phyloP scores from a whole-genome alignment of 2,329 filamentous ascomycete genomes.

The Graphilbum fragrans region DNA sequence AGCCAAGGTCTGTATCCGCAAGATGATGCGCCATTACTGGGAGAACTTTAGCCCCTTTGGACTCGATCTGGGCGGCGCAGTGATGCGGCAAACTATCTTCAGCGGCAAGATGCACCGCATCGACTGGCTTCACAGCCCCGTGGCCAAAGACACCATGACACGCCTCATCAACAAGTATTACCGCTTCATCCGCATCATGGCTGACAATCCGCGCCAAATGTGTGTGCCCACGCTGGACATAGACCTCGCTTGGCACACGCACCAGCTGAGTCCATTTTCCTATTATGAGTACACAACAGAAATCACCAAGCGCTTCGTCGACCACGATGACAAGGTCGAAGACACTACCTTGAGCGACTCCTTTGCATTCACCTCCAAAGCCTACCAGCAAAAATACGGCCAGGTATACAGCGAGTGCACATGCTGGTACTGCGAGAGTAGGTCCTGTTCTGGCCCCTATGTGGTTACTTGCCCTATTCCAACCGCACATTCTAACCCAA shows the following conservation, averaged over 20 bases:
- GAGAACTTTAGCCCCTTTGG: slow-evolving; percentile 53
- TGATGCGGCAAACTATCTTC: slow-evolving; percentile 56
- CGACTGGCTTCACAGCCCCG: slow-evolving; percentile 67
- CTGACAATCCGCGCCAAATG: slow-evolving; percentile 26
- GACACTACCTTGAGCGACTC: slow-evolving; percentile 48
- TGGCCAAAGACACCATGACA: slow-evolving; percentile 48
- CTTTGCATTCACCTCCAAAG: slow-evolving; percentile 63
- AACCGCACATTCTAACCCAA: neutral
- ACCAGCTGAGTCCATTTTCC: slow-evolving; percentile 52
- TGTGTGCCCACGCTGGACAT: slow-evolving; percentile 63
- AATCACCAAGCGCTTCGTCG: slow-evolving; percentile 45
- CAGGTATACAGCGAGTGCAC: slow-evolving; percentile 66
- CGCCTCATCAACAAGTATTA: slow-evolving; percentile 53
- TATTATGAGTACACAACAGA: slow-evolving; percentile 49
- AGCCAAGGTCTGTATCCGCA: slow-evolving; percentile 26
- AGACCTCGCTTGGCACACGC: slow-evolving; percentile 70
- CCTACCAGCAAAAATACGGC: slow-evolving; percentile 51
- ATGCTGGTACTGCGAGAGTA: slow-evolving; percentile 72
- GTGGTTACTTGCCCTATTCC: neutral
- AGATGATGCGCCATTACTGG: slow-evolving; percentile 63
- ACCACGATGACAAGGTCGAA: slow-evolving; percentile 77
- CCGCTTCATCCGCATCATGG: slow-evolving; percentile 53
- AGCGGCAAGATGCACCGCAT: slow-evolving; percentile 61
- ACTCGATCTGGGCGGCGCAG: slow-evolving; percentile 52
- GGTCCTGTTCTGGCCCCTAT: slow-evolving; percentile 1